Evolutionary conservation across 495 filamentous ascomycete genomes (phyloP).

Genomic region (Aspergillus ostianus): DNA sequence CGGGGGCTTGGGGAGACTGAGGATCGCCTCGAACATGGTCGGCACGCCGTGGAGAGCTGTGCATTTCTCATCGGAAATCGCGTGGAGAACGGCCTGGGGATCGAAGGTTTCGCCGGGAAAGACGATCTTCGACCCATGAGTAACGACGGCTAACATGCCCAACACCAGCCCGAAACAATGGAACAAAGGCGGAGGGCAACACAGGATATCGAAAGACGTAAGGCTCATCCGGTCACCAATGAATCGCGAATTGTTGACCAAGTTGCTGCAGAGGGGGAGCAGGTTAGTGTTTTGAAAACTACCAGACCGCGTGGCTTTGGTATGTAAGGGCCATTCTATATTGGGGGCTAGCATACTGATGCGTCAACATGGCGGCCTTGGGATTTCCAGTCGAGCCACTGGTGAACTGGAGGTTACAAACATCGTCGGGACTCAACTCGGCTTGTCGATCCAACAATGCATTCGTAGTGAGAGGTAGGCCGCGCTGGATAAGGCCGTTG

Average conservation of each 20-base stretch:
- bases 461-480: conserved; percentile 31
- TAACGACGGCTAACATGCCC: conserved; percentile 63
- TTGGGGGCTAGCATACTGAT: conserved; percentile 52
- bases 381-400: conserved; percentile 69
- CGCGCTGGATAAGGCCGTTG: conserved; percentile 39
- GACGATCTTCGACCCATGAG: conserved; percentile 65
- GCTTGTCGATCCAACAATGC: conserved; percentile 43
- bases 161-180: conserved; percentile 75
- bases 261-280: conserved; percentile 44
- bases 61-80: conserved; percentile 62
- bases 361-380: conserved; percentile 74
- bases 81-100: conserved; percentile 53
- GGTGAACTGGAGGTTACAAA: conserved; percentile 71
- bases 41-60: conserved; percentile 71
- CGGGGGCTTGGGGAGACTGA: conserved; percentile 49
- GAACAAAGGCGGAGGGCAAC: conserved; percentile 70
- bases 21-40: conserved; percentile 68
- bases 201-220: conserved; percentile 59
- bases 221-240: conserved; percentile 69
- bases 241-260: conserved; percentile 68
- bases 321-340: too few relatives aligned
- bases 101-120: conserved; percentile 66
- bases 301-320: too few relatives aligned
- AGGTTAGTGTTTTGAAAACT: conserved; percentile 7
- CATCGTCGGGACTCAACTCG: conserved; percentile 56